These are phyloP conservation scores for Nemophila menziesii DNA, from an alignment of 257 asterid species.

Conservation along the genomic window DNA sequence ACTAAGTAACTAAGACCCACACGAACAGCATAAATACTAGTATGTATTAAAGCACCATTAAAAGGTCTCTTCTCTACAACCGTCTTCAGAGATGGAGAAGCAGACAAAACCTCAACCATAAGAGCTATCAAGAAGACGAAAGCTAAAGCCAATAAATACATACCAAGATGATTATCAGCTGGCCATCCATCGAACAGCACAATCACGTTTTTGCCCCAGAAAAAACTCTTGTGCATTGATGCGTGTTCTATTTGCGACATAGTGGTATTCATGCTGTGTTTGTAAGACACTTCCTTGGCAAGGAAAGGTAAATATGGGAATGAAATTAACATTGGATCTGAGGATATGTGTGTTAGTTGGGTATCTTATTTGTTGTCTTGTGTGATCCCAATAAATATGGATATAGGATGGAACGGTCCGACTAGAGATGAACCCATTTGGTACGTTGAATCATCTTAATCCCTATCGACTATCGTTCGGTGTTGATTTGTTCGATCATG, in stretches of 20 bases:
- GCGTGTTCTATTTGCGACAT: constrained; percentile 15
- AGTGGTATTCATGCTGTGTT: constrained; percentile 1
- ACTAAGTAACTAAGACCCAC: constrained; percentile 58
- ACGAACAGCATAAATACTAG: constrained; percentile 33
- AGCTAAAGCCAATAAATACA: constrained; percentile 44
- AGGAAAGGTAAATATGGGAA: neutral
- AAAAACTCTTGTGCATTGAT: constrained; percentile 29
- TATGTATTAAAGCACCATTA: constrained; percentile 17
- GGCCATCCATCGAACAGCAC: constrained; percentile 32
- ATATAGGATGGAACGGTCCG: no score
- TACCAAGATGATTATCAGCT: constrained; percentile 25
- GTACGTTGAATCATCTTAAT: neutral
- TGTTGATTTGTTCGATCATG: neutral
- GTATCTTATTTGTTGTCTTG: neutral
- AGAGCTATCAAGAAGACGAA: constrained; percentile 34
- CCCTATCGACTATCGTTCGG: neutral
- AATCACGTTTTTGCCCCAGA: constrained; percentile 28
- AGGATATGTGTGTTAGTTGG: no score
- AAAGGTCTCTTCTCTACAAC: constrained; percentile 13
- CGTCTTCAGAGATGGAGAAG: constrained; percentile 11
- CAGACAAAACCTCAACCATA: constrained; percentile 32
- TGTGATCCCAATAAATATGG: no score
- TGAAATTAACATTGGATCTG: neutral
- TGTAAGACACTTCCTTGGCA: neutral
- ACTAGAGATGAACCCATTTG: no score